These are phyloP conservation scores for Beta macrorhiza DNA, from an alignment of 179 eudicot species.

Conservation along the genomic window DNA sequence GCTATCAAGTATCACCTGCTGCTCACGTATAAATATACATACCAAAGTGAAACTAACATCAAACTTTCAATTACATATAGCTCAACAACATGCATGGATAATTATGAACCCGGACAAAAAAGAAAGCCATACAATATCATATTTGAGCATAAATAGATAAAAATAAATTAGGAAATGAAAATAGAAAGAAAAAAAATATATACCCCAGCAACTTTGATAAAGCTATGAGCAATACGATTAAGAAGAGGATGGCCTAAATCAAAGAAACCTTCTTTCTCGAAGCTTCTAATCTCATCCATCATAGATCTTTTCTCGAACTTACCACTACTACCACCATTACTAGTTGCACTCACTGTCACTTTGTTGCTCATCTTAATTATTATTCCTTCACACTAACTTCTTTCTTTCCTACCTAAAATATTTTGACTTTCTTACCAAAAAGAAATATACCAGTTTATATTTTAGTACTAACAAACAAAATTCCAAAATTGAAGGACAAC, in stretches of 20 bases:
- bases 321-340: neutral
- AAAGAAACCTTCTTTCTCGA: slow-evolving; percentile 53
- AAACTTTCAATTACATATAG: neutral
- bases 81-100: neutral
- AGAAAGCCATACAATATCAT: neutral
- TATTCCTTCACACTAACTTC: neutral
- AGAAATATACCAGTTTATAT: too few species aligned
- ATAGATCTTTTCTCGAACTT: slow-evolving; percentile 34
- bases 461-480: too few species aligned
- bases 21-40: neutral
- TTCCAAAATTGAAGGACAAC: neutral
- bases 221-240: slow-evolving; percentile 76
- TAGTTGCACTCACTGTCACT: neutral
- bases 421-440: too few species aligned
- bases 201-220: slow-evolving; percentile 87
- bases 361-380: slow-evolving; percentile 1
- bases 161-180: neutral
- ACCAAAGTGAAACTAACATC: neutral
- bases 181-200: neutral
- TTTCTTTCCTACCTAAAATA: too few species aligned
- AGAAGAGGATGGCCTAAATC: slow-evolving; percentile 93
- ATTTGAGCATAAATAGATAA: neutral
- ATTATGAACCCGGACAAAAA: neutral
- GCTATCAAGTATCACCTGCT: too few species aligned
- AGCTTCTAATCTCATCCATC: slow-evolving; percentile 57